Percentiles rank a stretch among this genome's conserved stretches.
Evolutionary conservation across 78 protist genomes (phyloP).

Genomic region (Mastigamoeba balamuthi): DNA sequence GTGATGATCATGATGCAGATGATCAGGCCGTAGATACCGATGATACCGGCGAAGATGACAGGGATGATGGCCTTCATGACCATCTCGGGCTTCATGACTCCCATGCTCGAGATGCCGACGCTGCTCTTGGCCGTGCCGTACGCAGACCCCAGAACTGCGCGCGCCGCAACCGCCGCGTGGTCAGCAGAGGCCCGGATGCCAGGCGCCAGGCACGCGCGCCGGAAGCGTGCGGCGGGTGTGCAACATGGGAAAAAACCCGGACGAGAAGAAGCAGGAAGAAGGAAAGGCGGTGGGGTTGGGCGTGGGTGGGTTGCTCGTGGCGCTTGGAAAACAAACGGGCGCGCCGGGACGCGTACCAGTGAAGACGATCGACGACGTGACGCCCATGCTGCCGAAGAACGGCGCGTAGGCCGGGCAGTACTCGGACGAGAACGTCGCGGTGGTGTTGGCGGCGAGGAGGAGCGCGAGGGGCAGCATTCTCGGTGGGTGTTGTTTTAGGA

Average conservation of each 20-base stretch:
- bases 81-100: slow-evolving; percentile 88
- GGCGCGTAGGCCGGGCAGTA: slow-evolving; percentile 52
- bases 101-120: slow-evolving; percentile 92
- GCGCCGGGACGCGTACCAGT: slow-evolving; percentile 17
- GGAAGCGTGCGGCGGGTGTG: background rate
- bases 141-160: slow-evolving; percentile 96
- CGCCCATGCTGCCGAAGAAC: slow-evolving; percentile 59
- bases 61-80: slow-evolving; percentile 82
- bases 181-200: too few relatives aligned
- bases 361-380: slow-evolving; percentile 39
- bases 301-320: too few relatives aligned
- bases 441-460: too few relatives aligned
- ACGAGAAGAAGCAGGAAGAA: background rate
- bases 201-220: too few relatives aligned
- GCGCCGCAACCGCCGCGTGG: too few relatives aligned
- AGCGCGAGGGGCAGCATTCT: too few relatives aligned
- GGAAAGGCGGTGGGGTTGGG: too few relatives aligned
- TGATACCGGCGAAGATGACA: slow-evolving; percentile 98
- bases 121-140: slow-evolving; percentile 99
- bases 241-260: background rate
- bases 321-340: too few relatives aligned
- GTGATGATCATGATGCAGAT: slow-evolving; percentile 83
- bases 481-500: too few relatives aligned
- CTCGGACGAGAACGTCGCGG: too few relatives aligned
- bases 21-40: slow-evolving; percentile 99